Base-by-base conservation (phyloP, 768 basidiomycete species). In the Obba rivulosa region DNA sequence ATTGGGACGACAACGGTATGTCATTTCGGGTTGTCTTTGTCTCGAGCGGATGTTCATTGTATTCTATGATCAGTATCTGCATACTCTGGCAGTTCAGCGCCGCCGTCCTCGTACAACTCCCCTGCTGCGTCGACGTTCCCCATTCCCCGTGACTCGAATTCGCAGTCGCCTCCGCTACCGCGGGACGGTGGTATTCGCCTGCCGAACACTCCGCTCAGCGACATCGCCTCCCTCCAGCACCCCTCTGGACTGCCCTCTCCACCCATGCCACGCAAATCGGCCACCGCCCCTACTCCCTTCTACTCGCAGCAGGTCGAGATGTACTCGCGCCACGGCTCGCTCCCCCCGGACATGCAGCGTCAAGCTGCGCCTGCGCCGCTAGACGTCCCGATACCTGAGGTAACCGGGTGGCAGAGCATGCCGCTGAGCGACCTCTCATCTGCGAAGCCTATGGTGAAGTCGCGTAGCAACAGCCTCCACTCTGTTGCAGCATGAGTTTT, bases 1-100 rank as follows among this genome's bases (percentile, higher is more conserved):
- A 91, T 62, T 91, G 87, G 87, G 87, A 91, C 61, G 87, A 89
- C 64, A 78, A 68, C 68, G 75, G 87, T 87, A 62, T 61, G 85
- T 63, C 20, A 2, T n/a, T 8, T 13, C 14, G 38, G 43, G 37
- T 49, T 49, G 21, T 41, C 36, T 8, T 25, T 7, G 25, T 41
- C 22, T 10, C 23, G 44, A 66, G 64, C 62, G 17, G 62, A 62
- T 1, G 49, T 66, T 34, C 50, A 57, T 42, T 62, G 41, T 28
- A 22, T 41, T 49, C 40, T 13, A 36, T 51, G 43, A 60, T 48
- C 62, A 69, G 68, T 66, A 22, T 69, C 68, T 4, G 58, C 61
- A 34, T 83, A 81, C 16, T 76, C 75, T 3, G 73, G 78, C n/a
- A 69, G 77, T 25, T 85, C 81, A 16, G 76, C 77, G 0, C 73